Evolutionary conservation across 805 yeast species (phyloP), one percentile per base, ranked within the genome.

Genomic region (Yarrowia keelungensis): DNA sequence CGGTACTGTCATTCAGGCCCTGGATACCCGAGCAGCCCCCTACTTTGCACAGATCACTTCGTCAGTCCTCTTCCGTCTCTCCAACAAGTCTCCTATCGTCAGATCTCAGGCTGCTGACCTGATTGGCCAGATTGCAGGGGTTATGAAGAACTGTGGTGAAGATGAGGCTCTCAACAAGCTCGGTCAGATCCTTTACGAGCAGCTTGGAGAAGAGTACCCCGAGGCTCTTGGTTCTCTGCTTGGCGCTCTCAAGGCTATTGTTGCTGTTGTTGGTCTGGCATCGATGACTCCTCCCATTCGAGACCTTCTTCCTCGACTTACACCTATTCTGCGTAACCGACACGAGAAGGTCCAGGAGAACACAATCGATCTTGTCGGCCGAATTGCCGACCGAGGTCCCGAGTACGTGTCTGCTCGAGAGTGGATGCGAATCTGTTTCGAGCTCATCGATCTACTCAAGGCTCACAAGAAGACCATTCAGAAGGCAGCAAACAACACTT

Each of bases 351-450:
- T 95, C 2, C 98, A 92, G 76, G 94, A 91, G 71, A 85, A 88
- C 70, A 86, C 93, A 9, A 89, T 95, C 46, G 86, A 83, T 53
- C 80, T 94, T 19, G 89, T 95, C 35, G 97, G 97, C 1, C 81
- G 86, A 64, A 89, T 94, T 68, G 97, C 98, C 0, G 86, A 84
- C 61, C 83, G 86, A 53, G 93, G 90, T 10, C 88, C 97, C 0
- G 96, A 91, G 71, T 86, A 86, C 68, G 90, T 92, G 15, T 87
- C 92, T 45, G 97, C 97, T 2, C 87, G 91, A 71, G 99, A 95
- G 78, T 95, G 99, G 99, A 91, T 95, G 94, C 83, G 98, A 71
- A 90, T 94, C 35, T 91, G 97, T 74, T 92, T 91, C 77, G 97
- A 93, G 74, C 81, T 95, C 42, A 78, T 95, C 56, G 98, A 95